phyloP scores from a whole-genome alignment of 441 rosid genomes.

The Brassica balearica region DNA sequence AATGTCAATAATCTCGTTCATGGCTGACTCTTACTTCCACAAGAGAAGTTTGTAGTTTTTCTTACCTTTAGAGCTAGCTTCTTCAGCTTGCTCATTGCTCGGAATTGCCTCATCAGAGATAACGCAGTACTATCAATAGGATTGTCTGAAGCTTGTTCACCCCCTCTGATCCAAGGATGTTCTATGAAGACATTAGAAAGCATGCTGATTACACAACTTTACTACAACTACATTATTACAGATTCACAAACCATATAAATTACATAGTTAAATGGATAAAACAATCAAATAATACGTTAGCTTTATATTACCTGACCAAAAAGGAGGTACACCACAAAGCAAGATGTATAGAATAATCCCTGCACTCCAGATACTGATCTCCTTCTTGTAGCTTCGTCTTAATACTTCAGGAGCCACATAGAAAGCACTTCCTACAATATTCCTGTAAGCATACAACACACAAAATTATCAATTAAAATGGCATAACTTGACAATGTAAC shows the following conservation, averaged over 20 bases:
- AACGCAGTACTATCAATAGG: slow-evolving; percentile 82
- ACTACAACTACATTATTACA: too few species aligned
- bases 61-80: slow-evolving; percentile 82
- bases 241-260: too few species aligned
- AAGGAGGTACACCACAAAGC: slow-evolving; percentile 89
- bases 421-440: slow-evolving; percentile 77
- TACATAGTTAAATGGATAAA: not conserved
- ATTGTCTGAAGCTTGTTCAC: slow-evolving; percentile 82
- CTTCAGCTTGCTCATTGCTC: slow-evolving; percentile 91
- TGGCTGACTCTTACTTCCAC: slow-evolving; percentile 54
- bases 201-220: not conserved
- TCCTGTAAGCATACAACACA: slow-evolving; percentile 64
- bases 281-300: not conserved
- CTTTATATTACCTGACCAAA: slow-evolving; percentile 77
- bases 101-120: slow-evolving; percentile 87
- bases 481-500: not conserved
- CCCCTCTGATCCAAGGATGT: slow-evolving; percentile 87
- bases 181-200: slow-evolving; percentile 44
- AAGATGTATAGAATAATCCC: slow-evolving; percentile 86
- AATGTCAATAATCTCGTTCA: slow-evolving; percentile 66
- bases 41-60: slow-evolving; percentile 4
- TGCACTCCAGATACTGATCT: slow-evolving; percentile 92
- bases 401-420: slow-evolving; percentile 93
- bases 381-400: slow-evolving; percentile 75
- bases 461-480: not conserved